These are phyloP conservation scores for Malbranchea cinnamomea DNA, from an alignment of 2,329 filamentous ascomycete genomes.

Conservation along the genomic window DNA sequence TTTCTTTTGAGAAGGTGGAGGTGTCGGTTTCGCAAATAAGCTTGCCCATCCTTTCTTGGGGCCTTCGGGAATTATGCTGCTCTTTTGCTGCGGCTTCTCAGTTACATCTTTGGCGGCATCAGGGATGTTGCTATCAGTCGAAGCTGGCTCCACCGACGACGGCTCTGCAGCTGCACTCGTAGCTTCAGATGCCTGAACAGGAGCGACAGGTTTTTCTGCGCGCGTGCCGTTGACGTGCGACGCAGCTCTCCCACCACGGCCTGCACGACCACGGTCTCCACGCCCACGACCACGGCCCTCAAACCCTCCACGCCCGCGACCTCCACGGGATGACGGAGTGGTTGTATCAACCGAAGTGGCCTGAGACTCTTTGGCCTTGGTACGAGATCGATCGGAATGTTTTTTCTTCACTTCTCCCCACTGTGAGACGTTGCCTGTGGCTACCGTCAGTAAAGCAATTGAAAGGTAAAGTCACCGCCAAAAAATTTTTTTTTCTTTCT, in stretches of 20 bases:
- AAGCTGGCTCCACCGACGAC: conserved; percentile 1
- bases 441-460: conserved; percentile 1
- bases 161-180: conserved; percentile 10
- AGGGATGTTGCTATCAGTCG: conserved; percentile 13
- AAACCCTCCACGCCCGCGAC: conserved; percentile 32
- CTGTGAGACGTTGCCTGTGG: conserved; percentile 37
- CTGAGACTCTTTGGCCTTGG: conserved; percentile 32
- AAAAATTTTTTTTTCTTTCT: too few species aligned
- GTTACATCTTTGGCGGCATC: conserved; percentile 12
- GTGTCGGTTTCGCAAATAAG: conserved; percentile 53
- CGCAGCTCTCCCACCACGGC: conserved; percentile 30
- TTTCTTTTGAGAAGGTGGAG: conserved; percentile 34
- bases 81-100: conserved; percentile 16
- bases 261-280: conserved; percentile 33
- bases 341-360: conserved; percentile 20
- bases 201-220: conserved; percentile 17
- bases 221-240: conserved; percentile 30
- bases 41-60: conserved; percentile 50
- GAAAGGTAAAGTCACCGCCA: conserved; percentile 3
- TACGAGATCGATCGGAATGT: conserved; percentile 29
- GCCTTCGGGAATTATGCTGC: conserved; percentile 22
- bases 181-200: conserved; percentile 12
- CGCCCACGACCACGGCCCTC: conserved; percentile 32
- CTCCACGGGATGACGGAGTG: conserved; percentile 21
- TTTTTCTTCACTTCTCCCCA: conserved; percentile 41